Evolutionary conservation across 2,329 filamentous ascomycete species (phyloP), one percentile per base, ranked within the genome.

Genomic region (Fonsecaea pugnacius): DNA sequence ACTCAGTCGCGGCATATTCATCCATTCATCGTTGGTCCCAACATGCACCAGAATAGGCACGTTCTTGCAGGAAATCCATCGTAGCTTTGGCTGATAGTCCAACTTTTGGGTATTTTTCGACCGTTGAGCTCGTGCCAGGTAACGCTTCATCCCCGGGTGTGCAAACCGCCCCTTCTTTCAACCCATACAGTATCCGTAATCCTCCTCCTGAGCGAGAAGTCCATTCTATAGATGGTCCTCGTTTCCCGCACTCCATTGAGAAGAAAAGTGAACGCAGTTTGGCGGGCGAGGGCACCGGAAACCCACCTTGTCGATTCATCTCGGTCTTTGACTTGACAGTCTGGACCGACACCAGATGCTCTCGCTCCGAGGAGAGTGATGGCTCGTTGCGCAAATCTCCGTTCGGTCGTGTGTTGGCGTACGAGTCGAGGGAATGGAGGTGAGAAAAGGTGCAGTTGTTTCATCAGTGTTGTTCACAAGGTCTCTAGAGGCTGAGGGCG

Each of bases 251-350:
- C 18, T 27, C 5, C 43, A 48, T 48, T 10, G 21, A 48, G 12
- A 21, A 48, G 21, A 27, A 48, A 48, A 48, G 18, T 48, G 43
- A 48, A 48, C 21, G 43, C 43, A 48, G 43, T 27, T 9, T 27
- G 57, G n/a, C 16, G 57, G 18, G 46, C 46, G 36, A 50, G 32
- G 46, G 57, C 40, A 9, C 14, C 16, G 36, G 9, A 60, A 64
- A 69, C 67, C 64, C 30, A 69, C 67, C 64, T 67, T 46, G 58
- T 65, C 67, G 64, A 54, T 69, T 67, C 65, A 67, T 67, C 18
- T 63, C 61, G 36, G 21, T 56, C 6, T 52, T 40, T 27, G 43
- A 40, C 57, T 27, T 24, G 46, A 36, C 12, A 21, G 27, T 58
- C 27, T 52, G 21, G 32, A 40, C 30, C 52, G 32, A 50, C 30